Evolutionary conservation across 1,284 basidiomycete species (phyloP).

Genomic region (Melanopsichium pennsylvanicum): DNA sequence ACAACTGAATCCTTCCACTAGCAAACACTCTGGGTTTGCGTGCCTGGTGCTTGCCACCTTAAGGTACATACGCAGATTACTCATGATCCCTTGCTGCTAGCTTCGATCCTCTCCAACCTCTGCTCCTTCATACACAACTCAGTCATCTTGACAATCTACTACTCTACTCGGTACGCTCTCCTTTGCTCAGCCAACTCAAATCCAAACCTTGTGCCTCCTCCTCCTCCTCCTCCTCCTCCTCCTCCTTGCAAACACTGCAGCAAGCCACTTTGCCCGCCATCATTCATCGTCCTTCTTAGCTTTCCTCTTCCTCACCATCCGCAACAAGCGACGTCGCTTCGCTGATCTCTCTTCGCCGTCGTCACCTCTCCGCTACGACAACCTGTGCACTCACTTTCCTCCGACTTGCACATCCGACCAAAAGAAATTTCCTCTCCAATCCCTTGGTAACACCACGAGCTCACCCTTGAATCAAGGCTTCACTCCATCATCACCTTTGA

Average conservation of each 20-base stretch:
- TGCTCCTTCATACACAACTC: neutral
- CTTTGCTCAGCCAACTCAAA: neutral
- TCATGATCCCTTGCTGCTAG: constrained; percentile 5
- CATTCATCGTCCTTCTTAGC: neutral
- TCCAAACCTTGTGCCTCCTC: neutral
- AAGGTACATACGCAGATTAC: no score
- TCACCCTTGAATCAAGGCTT: no score
- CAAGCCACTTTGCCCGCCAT: no score
- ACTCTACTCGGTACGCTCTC: no score
- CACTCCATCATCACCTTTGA: neutral
- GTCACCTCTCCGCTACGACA: constrained; percentile 18
- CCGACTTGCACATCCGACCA: neutral
- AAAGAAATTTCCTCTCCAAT: no score
- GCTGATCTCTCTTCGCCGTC: constrained; percentile 12
- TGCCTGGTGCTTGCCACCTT: no score
- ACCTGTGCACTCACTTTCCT: neutral
- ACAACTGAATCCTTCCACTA: neutral
- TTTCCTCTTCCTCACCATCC: neutral
- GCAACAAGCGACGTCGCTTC: constrained; percentile 28
- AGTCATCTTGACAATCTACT: no score
- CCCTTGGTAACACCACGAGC: no score
- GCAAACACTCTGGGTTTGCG: no score
- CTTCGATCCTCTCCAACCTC: neutral
- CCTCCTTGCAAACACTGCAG: neutral
- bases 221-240: neutral